Conservation (phyloP, 2,329 filamentous ascomycete genomes). For the Stachybotrys echinatus region DNA sequence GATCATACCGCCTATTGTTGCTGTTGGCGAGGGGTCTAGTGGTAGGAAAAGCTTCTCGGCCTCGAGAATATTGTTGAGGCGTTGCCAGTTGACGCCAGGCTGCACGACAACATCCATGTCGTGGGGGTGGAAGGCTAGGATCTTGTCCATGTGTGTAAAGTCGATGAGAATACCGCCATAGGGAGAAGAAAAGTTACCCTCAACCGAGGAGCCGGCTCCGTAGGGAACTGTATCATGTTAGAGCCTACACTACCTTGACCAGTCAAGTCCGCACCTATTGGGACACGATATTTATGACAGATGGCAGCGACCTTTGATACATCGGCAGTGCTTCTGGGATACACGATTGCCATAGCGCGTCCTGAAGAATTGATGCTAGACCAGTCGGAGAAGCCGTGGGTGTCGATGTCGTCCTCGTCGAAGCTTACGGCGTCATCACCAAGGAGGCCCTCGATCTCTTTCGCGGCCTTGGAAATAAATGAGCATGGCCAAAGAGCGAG, state of each 20-base stretch:
- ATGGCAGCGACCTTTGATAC: constrained; percentile 58
- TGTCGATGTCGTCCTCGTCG: constrained; percentile 57
- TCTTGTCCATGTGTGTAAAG: constrained; percentile 68
- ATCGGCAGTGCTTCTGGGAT: constrained; percentile 58
- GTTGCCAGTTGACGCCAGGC: constrained; percentile 73
- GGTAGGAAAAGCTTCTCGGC: constrained; percentile 67
- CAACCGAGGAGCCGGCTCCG: constrained; percentile 67
- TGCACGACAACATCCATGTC: constrained; percentile 65
- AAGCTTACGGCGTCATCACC: constrained; percentile 57
- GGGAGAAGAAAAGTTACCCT: neutral
- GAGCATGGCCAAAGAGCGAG: neutral
- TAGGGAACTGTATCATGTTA: constrained; percentile 66
- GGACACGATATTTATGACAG: constrained; percentile 57
- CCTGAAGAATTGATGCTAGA: constrained; percentile 61
- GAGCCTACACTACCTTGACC: too few species aligned
- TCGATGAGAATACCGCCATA: constrained; percentile 69
- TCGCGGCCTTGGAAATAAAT: neutral
- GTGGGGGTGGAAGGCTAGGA: constrained; percentile 62
- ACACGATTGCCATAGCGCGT: constrained; percentile 60
- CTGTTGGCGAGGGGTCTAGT: constrained; percentile 70
- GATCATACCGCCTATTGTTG: constrained; percentile 79
- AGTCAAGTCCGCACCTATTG: constrained; percentile 50
- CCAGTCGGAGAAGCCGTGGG: constrained; percentile 67
- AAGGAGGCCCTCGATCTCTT: neutral
- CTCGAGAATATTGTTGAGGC: constrained; percentile 66